A percentile compares a stretch with the other conserved stretches of the same genome.
These are phyloP conservation scores for Aspergillus sp. DNA, from an alignment of 2,329 filamentous ascomycete species.

Conservation along the genomic window DNA sequence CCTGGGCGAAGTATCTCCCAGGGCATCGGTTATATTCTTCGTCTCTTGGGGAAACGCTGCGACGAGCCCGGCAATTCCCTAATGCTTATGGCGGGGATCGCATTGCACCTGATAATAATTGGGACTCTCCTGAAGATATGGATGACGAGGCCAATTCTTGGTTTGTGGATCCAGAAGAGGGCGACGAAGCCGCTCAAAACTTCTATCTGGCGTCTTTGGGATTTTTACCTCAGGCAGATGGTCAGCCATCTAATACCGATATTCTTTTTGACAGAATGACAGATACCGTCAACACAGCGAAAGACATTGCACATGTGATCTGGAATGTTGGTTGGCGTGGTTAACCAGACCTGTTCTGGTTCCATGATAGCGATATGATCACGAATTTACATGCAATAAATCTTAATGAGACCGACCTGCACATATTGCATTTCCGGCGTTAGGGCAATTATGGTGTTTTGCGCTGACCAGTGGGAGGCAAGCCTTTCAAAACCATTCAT, in stretches of 20 bases:
- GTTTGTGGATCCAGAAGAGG: constrained; percentile 42
- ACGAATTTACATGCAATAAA: neutral
- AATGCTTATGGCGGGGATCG: constrained; percentile 64
- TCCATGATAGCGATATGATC: neutral
- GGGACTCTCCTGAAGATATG: constrained; percentile 37
- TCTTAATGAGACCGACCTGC: neutral
- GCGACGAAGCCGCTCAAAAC: constrained; percentile 59
- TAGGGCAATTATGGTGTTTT: neutral
- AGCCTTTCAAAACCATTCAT: neutral
- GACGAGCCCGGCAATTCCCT: constrained; percentile 65
- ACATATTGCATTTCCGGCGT: constrained; percentile 6
- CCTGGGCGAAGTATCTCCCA: constrained; percentile 42
- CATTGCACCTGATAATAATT: constrained; percentile 48
- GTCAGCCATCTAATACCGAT: constrained; percentile 62
- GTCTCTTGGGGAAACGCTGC: constrained; percentile 73
- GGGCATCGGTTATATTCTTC: constrained; percentile 65
- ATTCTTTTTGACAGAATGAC: constrained; percentile 72
- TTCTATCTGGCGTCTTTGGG: constrained; percentile 79
- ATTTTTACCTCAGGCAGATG: constrained; percentile 83
- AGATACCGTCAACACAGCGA: constrained; percentile 70
- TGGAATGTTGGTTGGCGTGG: constrained; percentile 66
- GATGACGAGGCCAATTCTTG: constrained; percentile 24
- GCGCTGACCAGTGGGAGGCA: neutral
- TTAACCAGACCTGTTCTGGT: constrained; percentile 29
- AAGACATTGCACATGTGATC: constrained; percentile 65